Base-by-base conservation (phyloP, 768 basidiomycete genomes). In the Kwoniella botswanensis region DNA sequence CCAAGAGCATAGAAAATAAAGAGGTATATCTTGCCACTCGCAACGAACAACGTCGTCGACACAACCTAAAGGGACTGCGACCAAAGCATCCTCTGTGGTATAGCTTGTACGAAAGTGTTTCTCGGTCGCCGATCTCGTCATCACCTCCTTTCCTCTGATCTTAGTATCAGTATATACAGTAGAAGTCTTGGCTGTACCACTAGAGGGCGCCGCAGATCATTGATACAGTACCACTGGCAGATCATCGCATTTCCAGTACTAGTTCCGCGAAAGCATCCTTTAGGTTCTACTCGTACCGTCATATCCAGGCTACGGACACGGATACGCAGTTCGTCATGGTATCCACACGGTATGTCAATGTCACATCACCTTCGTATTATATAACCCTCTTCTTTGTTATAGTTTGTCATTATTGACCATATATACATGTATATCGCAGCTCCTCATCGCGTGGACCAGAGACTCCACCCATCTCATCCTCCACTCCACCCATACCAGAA, bases 301-400 rank as follows among this genome's bases (percentile, higher is more conserved):
- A 26, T 59, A 11, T 35, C 57, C 26, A 24, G 57, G 26, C 26
- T 26, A 26, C 26, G 26, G 26, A 26, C 26, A 26, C 26, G 26
- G 15, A 26, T 58, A 58, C 57, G 57, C 57, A 58, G 24, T 24
- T 17, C 41, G 53, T 42, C 62, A 74, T 74, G 73, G 73, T 71
- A 18, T 60, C 73, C 35, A 71, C 73, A 65, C 65, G 73, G 73
- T 74, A 65, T 54, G 70, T 66, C 63, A 57, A 15, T 44, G 43
- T 50, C 18, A 15, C 54, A 46, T 22, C 63, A 11, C 50, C 10
- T 24, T n/a, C 44, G 4, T 17, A 24, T 17, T 22, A 52, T 26
- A 55, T 21, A 26, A 11, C 24, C 7, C 56, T 26, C 24, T 29
- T 42, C 17, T 29, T 50, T 24, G 2, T 43, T 68, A 35, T 44